Conservation (phyloP, 2,329 filamentous ascomycete genomes). For the Spiromastix sp. region DNA sequence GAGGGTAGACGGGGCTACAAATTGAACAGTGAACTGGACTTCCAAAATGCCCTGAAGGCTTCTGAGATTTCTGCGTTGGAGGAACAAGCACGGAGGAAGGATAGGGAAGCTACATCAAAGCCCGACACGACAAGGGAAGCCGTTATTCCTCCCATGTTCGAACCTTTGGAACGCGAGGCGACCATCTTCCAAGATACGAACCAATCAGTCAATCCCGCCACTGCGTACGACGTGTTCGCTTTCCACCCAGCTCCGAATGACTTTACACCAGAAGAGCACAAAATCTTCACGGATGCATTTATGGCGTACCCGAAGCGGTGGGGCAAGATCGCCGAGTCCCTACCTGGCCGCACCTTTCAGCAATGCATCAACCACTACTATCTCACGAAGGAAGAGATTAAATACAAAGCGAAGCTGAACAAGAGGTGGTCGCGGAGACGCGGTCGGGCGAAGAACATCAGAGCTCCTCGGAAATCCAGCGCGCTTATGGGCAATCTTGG, state of each 20-base stretch:
- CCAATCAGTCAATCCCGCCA: conserved; percentile 27
- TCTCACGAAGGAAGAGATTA: conserved; percentile 39
- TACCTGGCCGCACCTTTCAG: conserved; percentile 37
- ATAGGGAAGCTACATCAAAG: conserved; percentile 32
- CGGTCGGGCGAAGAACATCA: conserved; percentile 25
- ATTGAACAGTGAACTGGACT: conserved; percentile 40
- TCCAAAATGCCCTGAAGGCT: conserved; percentile 37
- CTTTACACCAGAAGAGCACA: conserved; percentile 38
- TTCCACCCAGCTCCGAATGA: conserved; percentile 37
- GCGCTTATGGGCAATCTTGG: conserved; percentile 39
- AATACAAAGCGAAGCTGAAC: conserved; percentile 40
- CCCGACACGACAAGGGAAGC: conserved; percentile 38
- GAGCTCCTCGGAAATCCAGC: conserved; percentile 34
- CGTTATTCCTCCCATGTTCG: conserved; percentile 38
- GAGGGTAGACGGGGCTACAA: conserved; percentile 35
- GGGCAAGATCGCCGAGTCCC: conserved; percentile 39
- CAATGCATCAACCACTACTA: conserved; percentile 43
- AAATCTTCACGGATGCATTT: conserved; percentile 37
- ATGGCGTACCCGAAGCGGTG: conserved; percentile 41
- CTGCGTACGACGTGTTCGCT: conserved; percentile 33
- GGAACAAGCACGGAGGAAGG: conserved; percentile 35
- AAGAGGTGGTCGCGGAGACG: conserved; percentile 34
- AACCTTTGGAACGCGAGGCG: conserved; percentile 27
- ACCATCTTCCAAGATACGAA: conserved; percentile 38
- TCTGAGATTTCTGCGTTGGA: conserved; percentile 39